Conservation (phyloP, 805 yeast genomes). For the Starmera caribaea region DNA sequence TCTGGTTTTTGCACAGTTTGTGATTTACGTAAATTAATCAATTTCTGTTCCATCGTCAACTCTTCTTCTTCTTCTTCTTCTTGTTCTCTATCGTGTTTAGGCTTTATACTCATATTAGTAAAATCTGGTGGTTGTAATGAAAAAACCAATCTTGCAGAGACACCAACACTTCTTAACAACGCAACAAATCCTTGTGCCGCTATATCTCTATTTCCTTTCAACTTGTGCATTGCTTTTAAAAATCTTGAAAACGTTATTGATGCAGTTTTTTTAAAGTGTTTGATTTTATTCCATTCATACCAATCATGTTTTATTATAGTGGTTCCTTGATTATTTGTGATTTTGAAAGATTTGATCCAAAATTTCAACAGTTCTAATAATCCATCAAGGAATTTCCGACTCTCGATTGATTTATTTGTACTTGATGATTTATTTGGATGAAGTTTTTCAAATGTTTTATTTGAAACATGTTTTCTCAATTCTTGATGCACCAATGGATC, state of each 20-base stretch:
- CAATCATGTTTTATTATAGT: constrained; percentile 29
- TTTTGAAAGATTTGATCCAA: constrained; percentile 49
- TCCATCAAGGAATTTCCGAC: constrained; percentile 71
- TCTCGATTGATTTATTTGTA: constrained; percentile 25
- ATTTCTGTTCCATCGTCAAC: constrained; percentile 8
- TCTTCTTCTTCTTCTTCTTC: background rate
- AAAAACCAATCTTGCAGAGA: constrained; percentile 66
- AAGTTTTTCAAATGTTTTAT: constrained; percentile 34
- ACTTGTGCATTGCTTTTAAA: constrained; percentile 28
- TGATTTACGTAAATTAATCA: constrained; percentile 14
- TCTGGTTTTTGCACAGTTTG: background rate
- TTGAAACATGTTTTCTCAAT: constrained; percentile 40
- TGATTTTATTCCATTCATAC: constrained; percentile 28
- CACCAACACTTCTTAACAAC: constrained; percentile 56
- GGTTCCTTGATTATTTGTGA: constrained; percentile 26
- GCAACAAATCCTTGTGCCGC: constrained; percentile 86
- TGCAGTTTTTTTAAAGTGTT: constrained; percentile 6
- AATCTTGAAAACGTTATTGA: constrained; percentile 30
- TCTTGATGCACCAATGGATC: constrained; percentile 29
- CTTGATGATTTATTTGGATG: constrained; percentile 32
- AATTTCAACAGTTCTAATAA: constrained; percentile 53
- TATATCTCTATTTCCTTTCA: constrained; percentile 65
- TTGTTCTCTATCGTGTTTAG: constrained; percentile 1
- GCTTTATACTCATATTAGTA: constrained; percentile 25
- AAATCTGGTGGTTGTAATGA: constrained; percentile 91